Conservation (phyloP, 176 grass and related monocot species). For the Poa pratensis region DNA sequence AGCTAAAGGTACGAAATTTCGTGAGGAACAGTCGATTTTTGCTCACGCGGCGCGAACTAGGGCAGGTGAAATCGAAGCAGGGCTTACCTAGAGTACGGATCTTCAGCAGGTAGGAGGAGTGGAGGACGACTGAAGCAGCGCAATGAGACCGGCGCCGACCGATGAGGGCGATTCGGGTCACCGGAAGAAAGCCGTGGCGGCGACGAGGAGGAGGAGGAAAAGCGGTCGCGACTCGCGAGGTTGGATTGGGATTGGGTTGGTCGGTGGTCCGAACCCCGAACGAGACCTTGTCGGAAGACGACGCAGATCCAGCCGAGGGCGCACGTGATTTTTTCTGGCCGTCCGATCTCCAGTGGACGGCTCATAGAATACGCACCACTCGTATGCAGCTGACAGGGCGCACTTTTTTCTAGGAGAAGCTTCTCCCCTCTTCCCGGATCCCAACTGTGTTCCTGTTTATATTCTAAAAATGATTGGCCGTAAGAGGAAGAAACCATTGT, state of each 20-base stretch:
- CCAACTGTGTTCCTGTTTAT: no score
- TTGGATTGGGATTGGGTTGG: constrained; percentile 3
- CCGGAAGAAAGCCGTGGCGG: constrained; percentile 12
- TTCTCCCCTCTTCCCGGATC: no score
- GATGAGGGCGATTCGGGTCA: background rate
- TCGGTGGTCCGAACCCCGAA: background rate
- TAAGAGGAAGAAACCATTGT: no score
- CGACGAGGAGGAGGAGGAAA: background rate
- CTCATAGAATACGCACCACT: background rate
- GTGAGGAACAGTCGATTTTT: background rate
- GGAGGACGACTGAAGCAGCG: background rate
- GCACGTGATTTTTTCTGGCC: background rate
- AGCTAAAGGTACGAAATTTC: background rate
- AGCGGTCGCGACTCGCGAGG: background rate
- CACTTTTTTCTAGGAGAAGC: no score
- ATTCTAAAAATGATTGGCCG: no score
- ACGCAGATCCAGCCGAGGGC: background rate
- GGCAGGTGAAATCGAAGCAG: background rate
- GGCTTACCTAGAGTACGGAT: constrained; percentile 45
- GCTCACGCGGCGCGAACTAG: background rate
- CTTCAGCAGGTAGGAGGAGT: background rate
- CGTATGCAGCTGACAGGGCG: no score
- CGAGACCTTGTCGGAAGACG: background rate
- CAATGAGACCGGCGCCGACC: background rate
- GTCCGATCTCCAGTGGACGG: constrained; percentile 19